A percentile compares a stretch with the other conserved stretches of the same genome.
Conservation (phyloP, 345 rosid genomes). For the Garcia nutans region DNA sequence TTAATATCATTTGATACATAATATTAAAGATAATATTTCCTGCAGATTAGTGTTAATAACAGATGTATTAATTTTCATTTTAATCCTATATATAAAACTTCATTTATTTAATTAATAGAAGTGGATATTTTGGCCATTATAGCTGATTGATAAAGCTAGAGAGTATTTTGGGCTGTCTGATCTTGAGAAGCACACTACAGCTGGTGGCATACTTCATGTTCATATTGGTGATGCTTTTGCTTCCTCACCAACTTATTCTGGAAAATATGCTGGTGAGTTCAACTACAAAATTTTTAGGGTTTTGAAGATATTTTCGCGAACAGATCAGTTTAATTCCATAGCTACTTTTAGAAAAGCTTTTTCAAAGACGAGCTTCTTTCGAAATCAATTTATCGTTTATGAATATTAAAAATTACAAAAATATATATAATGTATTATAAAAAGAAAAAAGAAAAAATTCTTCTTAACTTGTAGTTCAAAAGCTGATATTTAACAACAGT, state of each 20-base stretch:
- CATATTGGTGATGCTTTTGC: slow-evolving; percentile 60
- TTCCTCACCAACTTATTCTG: slow-evolving; percentile 32
- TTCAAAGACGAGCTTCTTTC: no score
- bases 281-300: no score
- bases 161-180: slow-evolving; percentile 61
- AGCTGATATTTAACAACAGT: no score
- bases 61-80: neutral
- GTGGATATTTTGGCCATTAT: slow-evolving; percentile 22
- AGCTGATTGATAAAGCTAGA: slow-evolving; percentile 73
- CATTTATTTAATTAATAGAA: neutral
- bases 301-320: no score
- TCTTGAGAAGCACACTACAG: slow-evolving; percentile 51
- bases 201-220: slow-evolving; percentile 60
- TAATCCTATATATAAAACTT: neutral
- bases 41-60: slow-evolving; percentile 2
- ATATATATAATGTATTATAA: no score
- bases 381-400: no score
- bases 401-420: no score
- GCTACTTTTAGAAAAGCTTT: no score
- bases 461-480: no score
- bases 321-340: no score
- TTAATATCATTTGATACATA: no score
- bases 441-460: no score
- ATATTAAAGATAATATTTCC: neutral
- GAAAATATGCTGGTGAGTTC: slow-evolving; percentile 62